phyloP scores from a whole-genome alignment of 306 rosid species.

The Medicago arabica region DNA sequence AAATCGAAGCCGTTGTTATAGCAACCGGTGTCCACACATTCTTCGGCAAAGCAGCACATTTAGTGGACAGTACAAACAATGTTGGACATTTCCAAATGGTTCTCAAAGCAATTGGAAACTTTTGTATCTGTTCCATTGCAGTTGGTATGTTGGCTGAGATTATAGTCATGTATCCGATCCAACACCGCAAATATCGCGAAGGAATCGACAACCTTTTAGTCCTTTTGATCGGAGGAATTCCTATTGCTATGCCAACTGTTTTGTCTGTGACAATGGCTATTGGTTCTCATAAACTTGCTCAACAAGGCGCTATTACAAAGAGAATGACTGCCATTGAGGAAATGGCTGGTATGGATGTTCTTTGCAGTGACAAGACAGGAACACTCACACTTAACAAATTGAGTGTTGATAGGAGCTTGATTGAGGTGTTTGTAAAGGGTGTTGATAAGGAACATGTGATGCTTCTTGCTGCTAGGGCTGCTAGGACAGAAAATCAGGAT shows the following conservation, averaged over 20 bases:
- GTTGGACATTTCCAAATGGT: conserved; percentile 98
- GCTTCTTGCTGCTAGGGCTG: conserved; percentile 89
- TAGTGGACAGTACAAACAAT: conserved; percentile 95
- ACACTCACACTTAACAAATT: conserved; percentile 97
- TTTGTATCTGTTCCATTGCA: conserved; percentile 93
- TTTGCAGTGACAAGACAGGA: conserved; percentile 98
- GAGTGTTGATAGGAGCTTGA: conserved; percentile 78
- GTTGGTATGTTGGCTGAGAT: conserved; percentile 89
- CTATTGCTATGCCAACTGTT: conserved; percentile 99
- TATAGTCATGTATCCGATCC: conserved; percentile 93
- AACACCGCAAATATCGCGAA: conserved; percentile 71
- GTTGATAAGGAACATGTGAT: conserved; percentile 86
- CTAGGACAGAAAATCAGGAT: conserved; percentile 93
- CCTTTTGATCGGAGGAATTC: conserved; percentile 96
- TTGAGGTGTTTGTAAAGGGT: conserved; percentile 89
- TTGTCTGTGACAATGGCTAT: conserved; percentile 99
- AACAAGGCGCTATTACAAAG: conserved; percentile 98
- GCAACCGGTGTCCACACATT: conserved; percentile 99
- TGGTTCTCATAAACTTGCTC: conserved; percentile 93
- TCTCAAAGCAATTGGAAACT: conserved; percentile 93
- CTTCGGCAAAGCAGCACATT: conserved; percentile 98
- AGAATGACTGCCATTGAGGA: conserved; percentile 99
- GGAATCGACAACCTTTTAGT: conserved; percentile 96
- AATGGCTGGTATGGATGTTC: conserved; percentile 99
- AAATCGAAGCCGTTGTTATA: conserved; percentile 92